Percentiles rank a stretch among this genome's conserved stretches.
Evolutionary conservation across 352 stramenopile species (phyloP).

Genomic region (Phytophthora meadii): DNA sequence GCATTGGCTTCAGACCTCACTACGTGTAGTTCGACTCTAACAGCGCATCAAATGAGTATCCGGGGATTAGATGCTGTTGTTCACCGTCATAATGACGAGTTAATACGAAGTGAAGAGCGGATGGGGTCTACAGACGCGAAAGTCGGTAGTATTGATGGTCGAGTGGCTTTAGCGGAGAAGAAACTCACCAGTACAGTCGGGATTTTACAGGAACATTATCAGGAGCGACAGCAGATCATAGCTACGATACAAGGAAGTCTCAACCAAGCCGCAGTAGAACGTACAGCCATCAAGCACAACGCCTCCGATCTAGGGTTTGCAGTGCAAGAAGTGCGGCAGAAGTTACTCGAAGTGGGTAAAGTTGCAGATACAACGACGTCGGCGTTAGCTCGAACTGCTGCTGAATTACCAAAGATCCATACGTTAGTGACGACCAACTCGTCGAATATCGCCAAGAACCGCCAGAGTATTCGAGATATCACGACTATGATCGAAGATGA

Average conservation of each 20-base stretch:
- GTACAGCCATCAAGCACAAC: constrained; percentile 46
- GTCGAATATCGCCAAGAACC: constrained; percentile 53
- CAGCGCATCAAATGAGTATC: constrained; percentile 45
- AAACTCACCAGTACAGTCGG: constrained; percentile 39
- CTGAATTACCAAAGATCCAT: constrained; percentile 64
- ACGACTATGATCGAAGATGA: constrained; percentile 43
- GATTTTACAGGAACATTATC: constrained; percentile 51
- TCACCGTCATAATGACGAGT: constrained; percentile 42
- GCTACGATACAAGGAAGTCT: constrained; percentile 28
- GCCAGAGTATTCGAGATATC: constrained; percentile 48
- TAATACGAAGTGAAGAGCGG: constrained; percentile 39
- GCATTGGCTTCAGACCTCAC: constrained; percentile 39
- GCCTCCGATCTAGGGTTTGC: constrained; percentile 43
- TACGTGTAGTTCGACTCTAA: constrained; percentile 33
- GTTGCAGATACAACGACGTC: constrained; percentile 49
- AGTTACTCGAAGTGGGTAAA: constrained; percentile 53
- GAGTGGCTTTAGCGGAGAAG: constrained; percentile 55
- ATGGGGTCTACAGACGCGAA: constrained; percentile 38
- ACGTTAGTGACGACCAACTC: constrained; percentile 44
- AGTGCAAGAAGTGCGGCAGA: constrained; percentile 59
- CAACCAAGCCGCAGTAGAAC: constrained; percentile 48
- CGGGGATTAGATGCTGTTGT: constrained; percentile 33
- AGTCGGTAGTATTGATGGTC: constrained; percentile 46
- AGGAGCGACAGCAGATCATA: constrained; percentile 48
- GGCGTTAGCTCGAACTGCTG: constrained; percentile 44